Percentiles rank a stretch among this genome's conserved stretches.
Conservation (phyloP, 2,329 filamentous ascomycete genomes). For the Paracamarosporium sp. region DNA sequence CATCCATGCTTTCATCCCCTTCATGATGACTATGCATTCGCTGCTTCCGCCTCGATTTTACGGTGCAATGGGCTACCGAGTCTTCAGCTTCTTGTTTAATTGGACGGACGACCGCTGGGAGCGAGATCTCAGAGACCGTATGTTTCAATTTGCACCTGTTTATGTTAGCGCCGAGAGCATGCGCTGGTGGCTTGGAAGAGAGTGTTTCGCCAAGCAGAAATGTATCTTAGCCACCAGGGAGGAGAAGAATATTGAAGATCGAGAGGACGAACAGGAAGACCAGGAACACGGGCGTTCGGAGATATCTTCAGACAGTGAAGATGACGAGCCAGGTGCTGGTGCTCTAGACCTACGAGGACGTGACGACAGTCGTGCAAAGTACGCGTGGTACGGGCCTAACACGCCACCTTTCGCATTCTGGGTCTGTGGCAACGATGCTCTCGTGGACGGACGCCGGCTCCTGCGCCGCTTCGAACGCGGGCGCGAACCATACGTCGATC, state of each 20-base stretch:
- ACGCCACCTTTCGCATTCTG: slow-evolving; percentile 87
- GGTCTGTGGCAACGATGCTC: slow-evolving; percentile 81
- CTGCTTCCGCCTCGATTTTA: slow-evolving; percentile 72
- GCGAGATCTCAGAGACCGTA: slow-evolving; percentile 74
- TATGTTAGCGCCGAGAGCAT: slow-evolving; percentile 90
- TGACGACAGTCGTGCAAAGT: slow-evolving; percentile 52
- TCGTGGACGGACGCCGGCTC: slow-evolving; percentile 82
- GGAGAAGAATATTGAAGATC: slow-evolving; percentile 68
- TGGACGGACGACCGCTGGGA: slow-evolving; percentile 91
- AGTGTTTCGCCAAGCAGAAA: slow-evolving; percentile 84
- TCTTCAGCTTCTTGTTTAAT: slow-evolving; percentile 88
- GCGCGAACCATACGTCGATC: slow-evolving; percentile 78
- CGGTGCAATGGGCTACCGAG: slow-evolving; percentile 82
- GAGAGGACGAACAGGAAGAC: slow-evolving; percentile 49
- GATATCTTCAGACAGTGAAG: slow-evolving; percentile 24
- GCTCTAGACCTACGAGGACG: slow-evolving; percentile 24
- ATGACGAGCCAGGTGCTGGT: slow-evolving; percentile 2
- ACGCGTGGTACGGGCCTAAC: slow-evolving; percentile 81
- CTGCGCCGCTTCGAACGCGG: slow-evolving; percentile 76
- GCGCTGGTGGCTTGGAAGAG: slow-evolving; percentile 92
- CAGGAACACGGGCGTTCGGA: slow-evolving; percentile 20
- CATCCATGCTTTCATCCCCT: slow-evolving; percentile 89
- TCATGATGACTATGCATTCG: slow-evolving; percentile 86
- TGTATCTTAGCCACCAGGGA: slow-evolving; percentile 85
- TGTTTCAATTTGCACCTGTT: slow-evolving; percentile 92